phyloP scores from a whole-genome alignment of 1,139 yeast species.

The Pichia sp. region DNA sequence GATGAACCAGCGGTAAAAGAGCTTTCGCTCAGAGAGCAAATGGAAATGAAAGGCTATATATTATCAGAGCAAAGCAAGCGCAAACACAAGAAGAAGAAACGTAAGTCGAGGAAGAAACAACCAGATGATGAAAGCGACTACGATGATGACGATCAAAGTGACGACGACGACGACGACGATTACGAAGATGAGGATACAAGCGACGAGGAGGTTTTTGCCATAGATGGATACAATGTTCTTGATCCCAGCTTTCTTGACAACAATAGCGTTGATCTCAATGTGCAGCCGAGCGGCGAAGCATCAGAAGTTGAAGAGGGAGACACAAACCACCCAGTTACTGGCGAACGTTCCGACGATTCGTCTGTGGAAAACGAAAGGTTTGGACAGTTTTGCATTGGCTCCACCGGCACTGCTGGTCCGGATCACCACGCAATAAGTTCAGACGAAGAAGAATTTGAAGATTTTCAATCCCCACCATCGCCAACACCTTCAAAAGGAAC shows the following conservation, averaged over 20 bases:
- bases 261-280: no score
- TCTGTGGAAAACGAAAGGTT: no score
- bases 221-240: conserved; percentile 3
- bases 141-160: conserved; percentile 4
- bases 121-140: conserved; percentile 1
- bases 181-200: neutral
- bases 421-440: no score
- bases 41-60: conserved; percentile 9
- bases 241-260: neutral
- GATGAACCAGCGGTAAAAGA: neutral
- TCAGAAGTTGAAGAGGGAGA: no score
- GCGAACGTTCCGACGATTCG: no score
- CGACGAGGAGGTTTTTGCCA: neutral
- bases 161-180: neutral
- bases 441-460: no score
- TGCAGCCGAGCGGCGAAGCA: no score
- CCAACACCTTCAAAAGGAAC: no score
- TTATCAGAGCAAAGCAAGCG: neutral
- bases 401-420: no score
- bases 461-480: no score
- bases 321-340: no score
- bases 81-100: neutral
- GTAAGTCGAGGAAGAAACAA: neutral
- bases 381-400: no score
- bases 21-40: conserved; percentile 7